Base-by-base conservation (phyloP, 148 eudicot species). In the Rhododendron vialii region DNA sequence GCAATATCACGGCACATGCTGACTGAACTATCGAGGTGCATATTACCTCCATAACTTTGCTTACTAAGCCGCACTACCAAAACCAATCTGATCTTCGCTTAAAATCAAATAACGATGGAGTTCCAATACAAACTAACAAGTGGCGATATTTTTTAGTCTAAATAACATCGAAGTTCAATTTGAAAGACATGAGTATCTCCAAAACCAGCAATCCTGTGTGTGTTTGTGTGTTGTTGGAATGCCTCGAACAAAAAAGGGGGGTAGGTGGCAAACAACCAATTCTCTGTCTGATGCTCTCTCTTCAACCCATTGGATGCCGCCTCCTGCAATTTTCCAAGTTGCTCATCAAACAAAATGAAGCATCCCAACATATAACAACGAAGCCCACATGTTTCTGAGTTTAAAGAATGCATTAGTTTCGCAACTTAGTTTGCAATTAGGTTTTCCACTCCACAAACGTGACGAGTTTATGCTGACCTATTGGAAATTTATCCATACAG, bases 261-360 rank as follows among this genome's bases (percentile, higher is more conserved):
- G 84, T 86, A 81, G 82, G 85, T 53, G 36, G 74, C 90, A 76
- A 69, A 88, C 67, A 87, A 80, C 84, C 86, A 76, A 79, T 78
- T 85, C 86, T 63, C 85, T 53, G 82, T 26, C 74, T 50, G 30
- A 71, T 30, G 57, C 83, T 88, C 81, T 76, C 35, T 84, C 86
- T 69, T 92, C 90, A 93, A 57, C 85, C 90, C 50, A 92, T 73
- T 67, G 95, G 94, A 87, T 95, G 96, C 81, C 98, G 94, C 90
- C 98, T 94, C 96, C 98, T 95, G 93, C 86, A 92, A 87, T 84
- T 55, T 59, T 51, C n/a, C 59, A 41, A 41, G 26, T 80, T 41
- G 47, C 14, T 55, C 33, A 73, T 81, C 85, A 75, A 47, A 45
- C 24, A 30, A 15, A 83, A 69, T 75, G 35, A 82, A 43, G 55